phyloP scores from a whole-genome alignment of 768 basidiomycete species.

The Butyriboletus loyo region DNA sequence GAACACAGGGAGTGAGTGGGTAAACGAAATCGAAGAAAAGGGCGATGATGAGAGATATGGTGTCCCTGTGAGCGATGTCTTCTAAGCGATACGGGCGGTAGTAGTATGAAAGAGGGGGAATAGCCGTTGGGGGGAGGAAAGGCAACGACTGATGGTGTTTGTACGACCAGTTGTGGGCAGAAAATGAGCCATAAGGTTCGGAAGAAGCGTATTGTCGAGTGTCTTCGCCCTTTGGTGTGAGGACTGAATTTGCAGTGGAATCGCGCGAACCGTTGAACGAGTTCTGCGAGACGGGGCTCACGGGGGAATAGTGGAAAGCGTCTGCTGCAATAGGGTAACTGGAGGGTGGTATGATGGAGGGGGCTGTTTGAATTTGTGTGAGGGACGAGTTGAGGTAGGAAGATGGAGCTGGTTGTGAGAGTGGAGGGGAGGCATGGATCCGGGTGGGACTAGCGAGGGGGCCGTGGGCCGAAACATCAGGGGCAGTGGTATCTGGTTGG shows the following conservation, averaged over 20 bases:
- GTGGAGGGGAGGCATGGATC: constrained; percentile 43
- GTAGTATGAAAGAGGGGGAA: constrained; percentile 66
- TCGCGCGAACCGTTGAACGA: constrained; percentile 42
- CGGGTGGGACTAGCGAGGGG: constrained; percentile 47
- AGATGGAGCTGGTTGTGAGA: constrained; percentile 19
- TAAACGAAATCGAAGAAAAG: constrained; percentile 95
- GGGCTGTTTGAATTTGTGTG: constrained; percentile 38
- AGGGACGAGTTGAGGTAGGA: constrained; percentile 55
- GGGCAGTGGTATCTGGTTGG: constrained; percentile 28
- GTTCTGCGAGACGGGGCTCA: constrained; percentile 32
- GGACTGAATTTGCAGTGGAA: constrained; percentile 28
- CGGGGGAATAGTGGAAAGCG: constrained; percentile 53
- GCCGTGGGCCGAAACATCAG: constrained; percentile 39
- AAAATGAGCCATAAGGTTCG: constrained; percentile 62
- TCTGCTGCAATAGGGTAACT: constrained; percentile 71
- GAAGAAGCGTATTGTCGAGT: constrained; percentile 38
- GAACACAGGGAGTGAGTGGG: constrained; percentile 85
- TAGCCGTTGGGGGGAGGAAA: constrained; percentile 39
- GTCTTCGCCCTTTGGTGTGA: constrained; percentile 44
- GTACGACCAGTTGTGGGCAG: constrained; percentile 69
- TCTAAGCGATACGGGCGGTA: constrained; percentile 77
- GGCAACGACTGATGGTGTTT: constrained; percentile 55
- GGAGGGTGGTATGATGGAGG: constrained; percentile 52
- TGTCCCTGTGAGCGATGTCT: constrained; percentile 78
- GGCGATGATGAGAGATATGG: constrained; percentile 76